Evolutionary conservation across 2,329 filamentous ascomycete species (phyloP).

Genomic region (Cladosporium phlei): DNA sequence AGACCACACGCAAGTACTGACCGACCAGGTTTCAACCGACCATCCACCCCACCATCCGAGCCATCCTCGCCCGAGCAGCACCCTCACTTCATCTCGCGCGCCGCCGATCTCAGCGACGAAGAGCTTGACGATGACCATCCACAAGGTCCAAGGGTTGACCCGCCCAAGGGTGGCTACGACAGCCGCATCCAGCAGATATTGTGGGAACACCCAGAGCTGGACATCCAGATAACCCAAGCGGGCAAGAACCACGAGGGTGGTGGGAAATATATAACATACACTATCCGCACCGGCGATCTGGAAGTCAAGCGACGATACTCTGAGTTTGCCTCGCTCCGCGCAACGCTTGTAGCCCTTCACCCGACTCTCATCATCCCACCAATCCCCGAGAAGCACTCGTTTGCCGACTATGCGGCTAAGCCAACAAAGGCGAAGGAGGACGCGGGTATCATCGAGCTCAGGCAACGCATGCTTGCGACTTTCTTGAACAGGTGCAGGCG

Average conservation of each 20-base stretch:
- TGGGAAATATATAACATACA: constrained; percentile 93
- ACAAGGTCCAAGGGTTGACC: constrained; percentile 43
- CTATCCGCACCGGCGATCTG: constrained; percentile 89
- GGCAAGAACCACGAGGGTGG: constrained; percentile 92
- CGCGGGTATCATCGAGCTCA: constrained; percentile 88
- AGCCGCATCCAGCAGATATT: constrained; percentile 96
- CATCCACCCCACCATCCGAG: constrained; percentile 63
- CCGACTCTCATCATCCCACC: constrained; percentile 93
- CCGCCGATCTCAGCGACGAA: constrained; percentile 54
- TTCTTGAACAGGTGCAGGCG: constrained; percentile 89
- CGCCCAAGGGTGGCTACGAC: constrained; percentile 82
- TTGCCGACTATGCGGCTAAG: constrained; percentile 97
- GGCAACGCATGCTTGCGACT: constrained; percentile 94
- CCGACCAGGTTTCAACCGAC: constrained; percentile 53
- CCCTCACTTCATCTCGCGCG: constrained; percentile 52
- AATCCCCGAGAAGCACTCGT: constrained; percentile 97
- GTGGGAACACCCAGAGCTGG: constrained; percentile 85
- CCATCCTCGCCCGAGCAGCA: constrained; percentile 65
- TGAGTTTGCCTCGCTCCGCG: constrained; percentile 86
- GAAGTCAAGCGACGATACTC: constrained; percentile 94
- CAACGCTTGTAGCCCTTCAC: constrained; percentile 84
- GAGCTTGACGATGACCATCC: constrained; percentile 51
- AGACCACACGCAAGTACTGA: too few relatives aligned
- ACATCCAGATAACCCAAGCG: constrained; percentile 88
- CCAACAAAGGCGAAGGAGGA: constrained; percentile 98